A percentile compares a stretch with the other conserved stretches of the same genome.
Evolutionary conservation across 2,329 filamentous ascomycete genomes (phyloP).

Genomic region (Scedosporium apiospermum): DNA sequence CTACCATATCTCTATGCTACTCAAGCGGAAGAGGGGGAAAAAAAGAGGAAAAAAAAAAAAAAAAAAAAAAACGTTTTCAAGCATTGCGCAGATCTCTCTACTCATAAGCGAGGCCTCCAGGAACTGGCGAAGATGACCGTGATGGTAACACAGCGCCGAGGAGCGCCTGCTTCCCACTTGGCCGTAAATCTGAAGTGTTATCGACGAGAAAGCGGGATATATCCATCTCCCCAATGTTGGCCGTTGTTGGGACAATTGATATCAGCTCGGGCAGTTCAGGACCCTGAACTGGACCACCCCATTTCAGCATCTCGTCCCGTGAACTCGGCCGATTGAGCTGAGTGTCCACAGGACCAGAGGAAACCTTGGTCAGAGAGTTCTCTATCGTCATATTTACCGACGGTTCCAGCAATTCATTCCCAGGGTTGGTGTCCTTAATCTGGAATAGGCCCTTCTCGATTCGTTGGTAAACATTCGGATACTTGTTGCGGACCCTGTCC

Average conservation of each 20-base stretch:
- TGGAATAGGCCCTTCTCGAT: conserved; percentile 46
- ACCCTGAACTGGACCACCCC: conserved; percentile 23
- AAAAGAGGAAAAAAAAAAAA: not conserved
- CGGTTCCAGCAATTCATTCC: conserved; percentile 39
- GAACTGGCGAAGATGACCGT: conserved; percentile 1
- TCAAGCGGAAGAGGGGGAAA: no score
- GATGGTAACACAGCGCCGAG: not conserved
- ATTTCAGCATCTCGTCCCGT: conserved; percentile 37
- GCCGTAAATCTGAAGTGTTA: conserved; percentile 26
- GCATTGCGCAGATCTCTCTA: not conserved
- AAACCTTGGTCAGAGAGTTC: conserved; percentile 31
- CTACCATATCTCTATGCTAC: no score
- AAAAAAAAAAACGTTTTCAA: not conserved
- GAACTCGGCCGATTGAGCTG: conserved; percentile 30
- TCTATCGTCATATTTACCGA: conserved; percentile 40
- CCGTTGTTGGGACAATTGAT: conserved; percentile 8
- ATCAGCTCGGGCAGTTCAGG: conserved; percentile 18
- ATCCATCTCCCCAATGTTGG: conserved; percentile 46
- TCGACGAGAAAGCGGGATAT: conserved; percentile 52
- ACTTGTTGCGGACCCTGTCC: conserved; percentile 55
- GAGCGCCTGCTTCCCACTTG: not conserved
- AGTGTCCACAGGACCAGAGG: conserved; percentile 22
- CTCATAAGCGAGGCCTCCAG: not conserved
- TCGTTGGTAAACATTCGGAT: conserved; percentile 45
- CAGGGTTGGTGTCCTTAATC: conserved; percentile 28